phyloP scores from a whole-genome alignment of 345 rosid genomes.

The Moricandia arvensis region DNA sequence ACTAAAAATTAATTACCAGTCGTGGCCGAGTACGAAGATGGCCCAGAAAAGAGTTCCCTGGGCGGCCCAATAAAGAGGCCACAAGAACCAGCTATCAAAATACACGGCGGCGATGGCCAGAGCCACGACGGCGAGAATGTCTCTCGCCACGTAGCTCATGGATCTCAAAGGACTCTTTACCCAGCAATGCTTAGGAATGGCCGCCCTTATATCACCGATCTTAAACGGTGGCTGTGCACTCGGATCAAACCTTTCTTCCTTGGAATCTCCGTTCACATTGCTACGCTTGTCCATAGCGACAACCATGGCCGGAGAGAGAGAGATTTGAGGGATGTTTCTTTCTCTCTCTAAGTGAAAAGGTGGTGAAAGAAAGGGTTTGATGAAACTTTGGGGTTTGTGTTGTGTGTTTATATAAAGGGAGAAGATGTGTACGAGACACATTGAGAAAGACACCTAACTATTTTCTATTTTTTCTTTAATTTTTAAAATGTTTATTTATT shows the following conservation, averaged over 20 bases:
- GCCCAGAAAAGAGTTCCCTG: conserved; percentile 95
- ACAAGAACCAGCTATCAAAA: conserved; percentile 49
- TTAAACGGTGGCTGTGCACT: conserved; percentile 65
- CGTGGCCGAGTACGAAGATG: conserved; percentile 86
- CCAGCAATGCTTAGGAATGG: conserved; percentile 82
- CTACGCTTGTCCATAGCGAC: conserved; percentile 34
- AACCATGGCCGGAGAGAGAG: conserved; percentile 31
- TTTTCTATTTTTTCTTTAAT: neutral
- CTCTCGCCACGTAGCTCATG: conserved; percentile 66
- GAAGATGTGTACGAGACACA: conserved; percentile 9
- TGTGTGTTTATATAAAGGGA: conserved; percentile 32
- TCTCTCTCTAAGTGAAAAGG: conserved; percentile 17
- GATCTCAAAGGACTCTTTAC: conserved; percentile 67
- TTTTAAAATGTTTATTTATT: neutral
- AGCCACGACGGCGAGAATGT: conserved; percentile 47
- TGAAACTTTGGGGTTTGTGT: conserved; percentile 18
- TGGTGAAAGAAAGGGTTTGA: conserved; percentile 33
- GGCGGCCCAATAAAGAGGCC: conserved; percentile 72
- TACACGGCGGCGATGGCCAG: conserved; percentile 48
- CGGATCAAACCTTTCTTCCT: conserved; percentile 49
- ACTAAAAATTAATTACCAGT: conserved; percentile 48
- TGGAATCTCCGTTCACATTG: conserved; percentile 18
- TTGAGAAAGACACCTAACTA: neutral
- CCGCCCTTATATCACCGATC: conserved; percentile 64
- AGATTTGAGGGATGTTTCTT: neutral